Evolutionary conservation across 2,329 filamentous ascomycete genomes (phyloP).

Genomic region (Sporothrix pallida): DNA sequence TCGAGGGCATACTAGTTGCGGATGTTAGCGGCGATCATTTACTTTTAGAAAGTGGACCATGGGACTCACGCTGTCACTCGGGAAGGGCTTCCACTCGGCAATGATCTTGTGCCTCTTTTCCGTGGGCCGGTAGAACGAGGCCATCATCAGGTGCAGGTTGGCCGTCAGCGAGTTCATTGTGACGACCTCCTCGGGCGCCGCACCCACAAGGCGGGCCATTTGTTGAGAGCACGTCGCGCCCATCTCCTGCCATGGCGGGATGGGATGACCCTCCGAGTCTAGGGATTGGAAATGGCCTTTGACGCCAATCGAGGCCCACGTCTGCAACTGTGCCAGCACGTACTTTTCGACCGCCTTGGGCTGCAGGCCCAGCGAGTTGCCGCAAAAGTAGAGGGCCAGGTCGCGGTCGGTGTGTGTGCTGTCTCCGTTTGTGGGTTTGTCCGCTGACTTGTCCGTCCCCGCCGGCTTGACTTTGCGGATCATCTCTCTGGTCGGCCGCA

Average conservation of each 20-base stretch:
- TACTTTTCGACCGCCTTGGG: constrained; percentile 70
- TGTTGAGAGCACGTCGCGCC: constrained; percentile 74
- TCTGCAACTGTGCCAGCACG: constrained; percentile 74
- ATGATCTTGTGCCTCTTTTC: constrained; percentile 74
- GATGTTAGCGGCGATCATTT: too few relatives aligned
- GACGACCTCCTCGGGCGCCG: constrained; percentile 76
- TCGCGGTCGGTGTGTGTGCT: constrained; percentile 47
- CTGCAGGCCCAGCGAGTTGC: constrained; percentile 87
- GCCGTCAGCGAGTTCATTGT: constrained; percentile 87
- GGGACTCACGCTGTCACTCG: constrained; percentile 74
- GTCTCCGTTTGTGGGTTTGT: background rate
- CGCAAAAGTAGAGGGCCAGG: constrained; percentile 78
- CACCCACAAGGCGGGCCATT: constrained; percentile 77
- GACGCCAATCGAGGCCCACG: constrained; percentile 85
- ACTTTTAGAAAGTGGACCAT: too few relatives aligned
- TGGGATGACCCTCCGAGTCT: constrained; percentile 57
- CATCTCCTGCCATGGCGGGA: constrained; percentile 74
- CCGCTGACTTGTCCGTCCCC: background rate
- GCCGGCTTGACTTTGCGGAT: constrained; percentile 47
- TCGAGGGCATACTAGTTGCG: constrained; percentile 73
- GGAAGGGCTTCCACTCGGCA: constrained; percentile 88
- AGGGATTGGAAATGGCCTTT: constrained; percentile 79
- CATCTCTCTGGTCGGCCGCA: constrained; percentile 71
- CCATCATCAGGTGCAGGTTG: constrained; percentile 82
- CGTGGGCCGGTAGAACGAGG: constrained; percentile 79